Conservation (phyloP, 257 asterid genomes). For the Solanum neorickii region DNA sequence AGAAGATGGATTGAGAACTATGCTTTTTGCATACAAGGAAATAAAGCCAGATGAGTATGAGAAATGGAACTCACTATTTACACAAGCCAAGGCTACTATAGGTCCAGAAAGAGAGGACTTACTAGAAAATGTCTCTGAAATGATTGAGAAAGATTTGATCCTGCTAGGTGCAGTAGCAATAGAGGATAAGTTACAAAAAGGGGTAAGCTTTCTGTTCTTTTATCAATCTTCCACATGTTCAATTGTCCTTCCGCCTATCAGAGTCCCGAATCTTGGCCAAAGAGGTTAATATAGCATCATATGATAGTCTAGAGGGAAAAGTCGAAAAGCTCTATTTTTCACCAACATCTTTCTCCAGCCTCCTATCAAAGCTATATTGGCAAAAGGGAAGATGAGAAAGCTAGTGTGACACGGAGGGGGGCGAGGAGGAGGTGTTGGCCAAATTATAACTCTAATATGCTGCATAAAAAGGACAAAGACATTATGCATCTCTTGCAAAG, state of each 20-base stretch:
- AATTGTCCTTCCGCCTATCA: neutral
- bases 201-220: constrained; percentile 39
- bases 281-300: neutral
- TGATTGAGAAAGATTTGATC: constrained; percentile 78
- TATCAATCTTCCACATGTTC: neutral
- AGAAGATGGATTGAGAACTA: constrained; percentile 88
- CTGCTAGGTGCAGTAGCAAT: constrained; percentile 98
- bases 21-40: constrained; percentile 86
- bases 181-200: constrained; percentile 95
- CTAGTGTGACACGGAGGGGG: neutral
- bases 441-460: neutral
- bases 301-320: neutral
- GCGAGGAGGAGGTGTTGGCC: neutral
- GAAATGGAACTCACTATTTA: constrained; percentile 82
- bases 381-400: neutral
- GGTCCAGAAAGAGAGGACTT: constrained; percentile 76
- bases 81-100: constrained; percentile 63
- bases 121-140: constrained; percentile 76
- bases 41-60: constrained; percentile 59
- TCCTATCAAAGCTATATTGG: neutral
- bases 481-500: neutral
- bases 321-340: neutral
- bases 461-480: neutral
- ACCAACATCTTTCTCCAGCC: neutral
- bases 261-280: neutral